Base-by-base conservation (phyloP, 1,139 yeast genomes). In the Casaregolazyma suthepensis region DNA sequence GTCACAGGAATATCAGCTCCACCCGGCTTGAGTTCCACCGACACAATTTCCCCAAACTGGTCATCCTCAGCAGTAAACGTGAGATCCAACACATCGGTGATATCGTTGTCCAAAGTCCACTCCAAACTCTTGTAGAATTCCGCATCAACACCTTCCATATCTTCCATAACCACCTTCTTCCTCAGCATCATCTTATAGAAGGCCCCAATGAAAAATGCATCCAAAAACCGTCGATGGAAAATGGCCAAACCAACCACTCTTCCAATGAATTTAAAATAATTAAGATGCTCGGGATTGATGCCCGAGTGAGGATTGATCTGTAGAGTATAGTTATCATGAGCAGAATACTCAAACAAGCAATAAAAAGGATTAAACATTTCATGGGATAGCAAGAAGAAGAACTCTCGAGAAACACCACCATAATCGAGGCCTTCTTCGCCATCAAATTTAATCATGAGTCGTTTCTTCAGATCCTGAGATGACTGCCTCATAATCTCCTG, bases 371-470 rank as follows among this genome's bases (percentile, higher is more conserved):
- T 91, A 73, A 93, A 93, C 97, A 93, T 94, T 72, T 94, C 98
- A 69, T 93, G 99, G 1, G 98, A 91, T 61, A 93, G 77, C 66
- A 91, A 78, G 74, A 90, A 93, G 83, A 94, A 93, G 72, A 89
- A 93, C 72, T 93, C 99, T 75, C 99, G 82, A 29, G 97, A 89
- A 60, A 93, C 98, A 69, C 99, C 99, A 79, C 99, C 99, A 69
- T 93, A 93, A 76, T 93, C 99, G 63, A 94, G 80, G 71, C 99
- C 99, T 77, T 93, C 99, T 76, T 93, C 99, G 57, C 99, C 99
- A 63, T 93, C 99, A 66, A 94, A 93, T 71, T 93, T 91, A 70
- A 93, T 94, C 99, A 93, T 93, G 58, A 93, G 76, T 68, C 99
- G 81, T 78, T 93, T 94, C 80, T 93, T 94, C 73, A 93, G 80